A percentile compares a stretch with the other conserved stretches of the same genome.
phyloP scores from a whole-genome alignment of 2,329 filamentous ascomycete species.

The Phyllosticta citribraziliensis region DNA sequence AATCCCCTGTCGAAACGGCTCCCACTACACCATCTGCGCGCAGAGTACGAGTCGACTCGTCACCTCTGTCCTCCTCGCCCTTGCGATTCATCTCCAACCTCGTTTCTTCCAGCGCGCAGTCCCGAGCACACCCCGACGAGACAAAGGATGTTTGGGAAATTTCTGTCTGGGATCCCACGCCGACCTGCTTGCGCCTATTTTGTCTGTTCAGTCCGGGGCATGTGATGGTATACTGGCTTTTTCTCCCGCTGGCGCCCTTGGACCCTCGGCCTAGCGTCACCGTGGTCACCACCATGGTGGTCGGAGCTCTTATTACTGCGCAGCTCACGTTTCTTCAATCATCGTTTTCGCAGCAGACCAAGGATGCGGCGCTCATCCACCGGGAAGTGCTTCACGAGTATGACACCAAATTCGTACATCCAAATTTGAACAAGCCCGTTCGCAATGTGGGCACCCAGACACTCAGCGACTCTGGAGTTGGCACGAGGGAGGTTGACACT shows the following conservation, averaged over 20 bases:
- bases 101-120: constrained; percentile 60
- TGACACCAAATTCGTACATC: constrained; percentile 90
- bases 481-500: constrained; percentile 44
- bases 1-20: constrained; percentile 66
- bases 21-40: constrained; percentile 77
- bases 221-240: constrained; percentile 80
- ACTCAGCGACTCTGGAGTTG: constrained; percentile 26
- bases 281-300: constrained; percentile 69
- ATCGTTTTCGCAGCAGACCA: constrained; percentile 72
- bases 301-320: constrained; percentile 63
- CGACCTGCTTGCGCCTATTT: constrained; percentile 71
- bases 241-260: constrained; percentile 65
- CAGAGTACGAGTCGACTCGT: constrained; percentile 80
- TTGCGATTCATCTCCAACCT: constrained; percentile 63
- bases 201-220: constrained; percentile 91
- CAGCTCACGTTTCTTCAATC: constrained; percentile 67
- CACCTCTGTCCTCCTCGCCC: constrained; percentile 67
- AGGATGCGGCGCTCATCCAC: constrained; percentile 75
- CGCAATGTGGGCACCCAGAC: constrained; percentile 73
- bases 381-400: constrained; percentile 93
- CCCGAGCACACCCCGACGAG: constrained; percentile 73
- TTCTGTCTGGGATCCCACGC: constrained; percentile 84
- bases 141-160: constrained; percentile 90
- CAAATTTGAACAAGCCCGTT: constrained; percentile 71
- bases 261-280: constrained; percentile 79